A percentile compares a stretch with the other conserved stretches of the same genome.
phyloP scores from a whole-genome alignment of 805 yeast genomes.

The Saccharomycopsis babjevae region DNA sequence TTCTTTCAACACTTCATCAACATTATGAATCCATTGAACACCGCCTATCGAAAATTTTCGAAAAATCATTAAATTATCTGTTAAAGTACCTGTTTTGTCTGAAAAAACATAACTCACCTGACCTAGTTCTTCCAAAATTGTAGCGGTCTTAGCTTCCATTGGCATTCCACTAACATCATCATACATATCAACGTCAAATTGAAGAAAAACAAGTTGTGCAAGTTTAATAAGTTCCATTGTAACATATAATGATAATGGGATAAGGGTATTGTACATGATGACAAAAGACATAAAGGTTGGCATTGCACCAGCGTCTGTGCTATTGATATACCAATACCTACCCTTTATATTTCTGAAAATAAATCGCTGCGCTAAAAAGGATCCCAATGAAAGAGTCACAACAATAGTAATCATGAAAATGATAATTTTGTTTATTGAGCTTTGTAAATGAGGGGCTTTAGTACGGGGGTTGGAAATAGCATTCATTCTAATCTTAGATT shows the following conservation, averaged over 20 bases:
- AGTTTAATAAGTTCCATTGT: constrained; percentile 94
- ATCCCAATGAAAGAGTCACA: constrained; percentile 59
- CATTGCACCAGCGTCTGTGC: constrained; percentile 71
- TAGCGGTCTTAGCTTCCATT: constrained; percentile 90
- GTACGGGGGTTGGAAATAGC: constrained; percentile 81
- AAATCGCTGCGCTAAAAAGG: constrained; percentile 68
- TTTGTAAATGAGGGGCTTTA: constrained; percentile 88
- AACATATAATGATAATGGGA: constrained; percentile 89
- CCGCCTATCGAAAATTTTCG: constrained; percentile 85
- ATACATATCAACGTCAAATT: constrained; percentile 92
- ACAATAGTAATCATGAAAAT: constrained; percentile 83
- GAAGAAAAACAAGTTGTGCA: constrained; percentile 70
- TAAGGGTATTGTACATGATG: constrained; percentile 94
- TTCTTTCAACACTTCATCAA: constrained; percentile 35
- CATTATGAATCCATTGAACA: constrained; percentile 77
- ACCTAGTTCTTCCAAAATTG: constrained; percentile 91
- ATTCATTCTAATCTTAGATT: constrained; percentile 91
- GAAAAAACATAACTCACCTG: constrained; percentile 92
- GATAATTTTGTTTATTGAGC: constrained; percentile 72
- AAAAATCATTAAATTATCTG: constrained; percentile 90
- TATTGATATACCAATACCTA: constrained; percentile 62
- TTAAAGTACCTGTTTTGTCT: constrained; percentile 94
- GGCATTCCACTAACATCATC: constrained; percentile 77
- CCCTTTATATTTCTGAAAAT: constrained; percentile 29
- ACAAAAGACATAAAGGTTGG: constrained; percentile 92